Evolutionary conservation across 208 protist genomes (phyloP).

Genomic region (Trypanosomatidae sp.): DNA sequence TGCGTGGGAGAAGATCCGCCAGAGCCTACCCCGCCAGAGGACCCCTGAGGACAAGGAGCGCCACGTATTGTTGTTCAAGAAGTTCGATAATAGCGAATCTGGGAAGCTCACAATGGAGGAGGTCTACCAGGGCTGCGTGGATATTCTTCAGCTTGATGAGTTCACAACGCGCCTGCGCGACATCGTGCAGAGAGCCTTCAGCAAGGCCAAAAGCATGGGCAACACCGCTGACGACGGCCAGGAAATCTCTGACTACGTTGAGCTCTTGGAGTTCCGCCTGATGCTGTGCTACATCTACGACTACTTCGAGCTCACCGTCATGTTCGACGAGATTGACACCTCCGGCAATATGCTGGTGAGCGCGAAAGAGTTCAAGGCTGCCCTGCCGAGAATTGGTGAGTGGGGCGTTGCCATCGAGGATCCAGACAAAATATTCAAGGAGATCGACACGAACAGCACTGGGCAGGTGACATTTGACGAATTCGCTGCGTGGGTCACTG

Average conservation of each 20-base stretch:
- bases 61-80: conserved; percentile 69
- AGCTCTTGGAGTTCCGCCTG: conserved; percentile 78
- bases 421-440: conserved; percentile 60
- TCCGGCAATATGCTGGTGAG: conserved; percentile 70
- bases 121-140: conserved; percentile 49
- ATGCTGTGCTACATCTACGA: conserved; percentile 76
- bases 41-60: conserved; percentile 41
- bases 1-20: conserved; percentile 43
- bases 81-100: conserved; percentile 64
- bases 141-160: conserved; percentile 55
- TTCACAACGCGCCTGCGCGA: conserved; percentile 61
- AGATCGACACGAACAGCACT: conserved; percentile 67
- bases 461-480: conserved; percentile 83
- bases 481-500: conserved; percentile 64
- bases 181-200: conserved; percentile 81
- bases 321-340: conserved; percentile 85
- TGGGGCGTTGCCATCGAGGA: conserved; percentile 68
- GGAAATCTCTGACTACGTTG: conserved; percentile 48
- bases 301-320: conserved; percentile 69
- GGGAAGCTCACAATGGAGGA: conserved; percentile 68
- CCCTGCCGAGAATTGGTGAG: conserved; percentile 46
- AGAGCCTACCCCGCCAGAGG: conserved; percentile 35
- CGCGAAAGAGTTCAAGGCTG: conserved; percentile 66
- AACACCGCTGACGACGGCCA: conserved; percentile 26
- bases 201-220: conserved; percentile 65